Evolutionary conservation across 306 rosid species (phyloP).

Genomic region (Casuarina glauca): DNA sequence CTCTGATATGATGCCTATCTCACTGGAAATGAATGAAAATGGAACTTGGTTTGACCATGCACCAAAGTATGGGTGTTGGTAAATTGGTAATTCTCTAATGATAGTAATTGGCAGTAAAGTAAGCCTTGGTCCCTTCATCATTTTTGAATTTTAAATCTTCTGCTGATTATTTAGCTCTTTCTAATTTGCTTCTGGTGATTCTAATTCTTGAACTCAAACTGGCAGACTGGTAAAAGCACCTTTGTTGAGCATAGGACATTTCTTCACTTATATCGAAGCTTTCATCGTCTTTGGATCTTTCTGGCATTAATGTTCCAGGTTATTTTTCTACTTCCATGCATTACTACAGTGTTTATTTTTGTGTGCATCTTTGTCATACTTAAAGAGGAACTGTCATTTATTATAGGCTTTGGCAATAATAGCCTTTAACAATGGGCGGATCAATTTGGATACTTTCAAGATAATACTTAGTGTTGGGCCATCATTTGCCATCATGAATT

Average conservation of each 20-base stretch:
- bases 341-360: constrained; percentile 22
- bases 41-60: neutral
- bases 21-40: neutral
- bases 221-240: constrained; percentile 93
- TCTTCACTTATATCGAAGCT: constrained; percentile 89
- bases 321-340: constrained; percentile 13
- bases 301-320: constrained; percentile 97
- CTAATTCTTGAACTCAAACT: constrained; percentile 19
- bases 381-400: constrained; percentile 22
- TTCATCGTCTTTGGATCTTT: constrained; percentile 98
- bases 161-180: neutral
- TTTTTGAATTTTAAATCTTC: neutral
- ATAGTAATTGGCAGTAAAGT: constrained; percentile 1
- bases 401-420: constrained; percentile 77
- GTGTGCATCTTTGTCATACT: constrained; percentile 18
- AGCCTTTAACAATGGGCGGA: constrained; percentile 61
- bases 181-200: neutral
- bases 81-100: constrained; percentile 2
- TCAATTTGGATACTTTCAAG: constrained; percentile 71
- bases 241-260: constrained; percentile 95
- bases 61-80: constrained; percentile 4
- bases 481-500: constrained; percentile 79
- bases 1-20: neutral
- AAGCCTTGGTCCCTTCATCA: neutral
- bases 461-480: constrained; percentile 85